Evolutionary conservation across 2,329 filamentous ascomycete genomes (phyloP).

Genomic region (Xylaria sp.): DNA sequence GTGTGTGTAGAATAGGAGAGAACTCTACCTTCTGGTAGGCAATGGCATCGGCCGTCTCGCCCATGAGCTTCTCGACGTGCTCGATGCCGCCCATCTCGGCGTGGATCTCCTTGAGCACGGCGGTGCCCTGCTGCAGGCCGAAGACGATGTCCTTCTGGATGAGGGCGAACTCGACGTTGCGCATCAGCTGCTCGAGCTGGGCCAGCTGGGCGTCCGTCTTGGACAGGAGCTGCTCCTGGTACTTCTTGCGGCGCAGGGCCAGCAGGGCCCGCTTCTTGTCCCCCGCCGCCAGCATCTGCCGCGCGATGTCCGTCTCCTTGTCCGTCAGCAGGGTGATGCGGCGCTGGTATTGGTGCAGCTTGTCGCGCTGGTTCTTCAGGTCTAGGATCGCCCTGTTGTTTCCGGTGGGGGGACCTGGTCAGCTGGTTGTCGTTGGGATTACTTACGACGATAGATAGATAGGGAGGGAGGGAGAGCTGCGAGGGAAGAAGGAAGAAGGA

Average conservation of each 20-base stretch:
- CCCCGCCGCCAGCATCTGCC: constrained; percentile 80
- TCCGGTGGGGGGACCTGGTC: background rate
- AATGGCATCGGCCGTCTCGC: constrained; percentile 87
- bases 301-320: constrained; percentile 87
- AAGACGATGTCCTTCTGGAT: constrained; percentile 97
- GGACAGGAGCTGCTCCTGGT: constrained; percentile 87
- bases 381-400: constrained; percentile 86
- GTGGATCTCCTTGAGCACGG: constrained; percentile 89
- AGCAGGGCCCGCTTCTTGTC: constrained; percentile 86
- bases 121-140: constrained; percentile 90
- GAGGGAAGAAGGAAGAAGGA: constrained; percentile 21
- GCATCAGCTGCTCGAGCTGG: constrained; percentile 88
- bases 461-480: background rate
- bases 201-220: constrained; percentile 96
- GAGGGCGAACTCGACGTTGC: constrained; percentile 91
- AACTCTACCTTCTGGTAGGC: constrained; percentile 83
- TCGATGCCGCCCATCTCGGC: constrained; percentile 96
- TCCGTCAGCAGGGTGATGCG: constrained; percentile 86
- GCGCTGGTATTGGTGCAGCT: constrained; percentile 94
- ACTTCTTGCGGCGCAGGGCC: constrained; percentile 93
- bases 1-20: background rate
- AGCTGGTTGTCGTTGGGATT: background rate
- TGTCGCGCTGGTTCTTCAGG: constrained; percentile 97
- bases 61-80: constrained; percentile 93
- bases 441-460: no score